These are phyloP conservation scores for Begonia loranthoides DNA, from an alignment of 306 rosid genomes.

Conservation along the genomic window DNA sequence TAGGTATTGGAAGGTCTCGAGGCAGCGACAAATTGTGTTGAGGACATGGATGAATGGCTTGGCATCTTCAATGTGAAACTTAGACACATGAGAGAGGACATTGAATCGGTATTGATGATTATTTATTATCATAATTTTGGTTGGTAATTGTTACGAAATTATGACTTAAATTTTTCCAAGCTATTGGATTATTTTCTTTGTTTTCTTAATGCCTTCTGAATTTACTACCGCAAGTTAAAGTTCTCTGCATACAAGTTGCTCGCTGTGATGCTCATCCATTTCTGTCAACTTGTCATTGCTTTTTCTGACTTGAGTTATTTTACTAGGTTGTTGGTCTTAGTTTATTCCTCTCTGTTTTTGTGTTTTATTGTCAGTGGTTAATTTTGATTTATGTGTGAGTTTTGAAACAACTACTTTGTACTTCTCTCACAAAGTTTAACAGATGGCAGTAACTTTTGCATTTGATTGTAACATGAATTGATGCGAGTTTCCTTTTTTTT, in stretches of 20 bases:
- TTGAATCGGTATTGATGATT: slow-evolving; percentile 59
- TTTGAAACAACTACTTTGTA: no score
- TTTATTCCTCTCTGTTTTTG: no score
- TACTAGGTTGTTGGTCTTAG: no score
- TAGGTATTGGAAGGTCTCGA: slow-evolving; percentile 85
- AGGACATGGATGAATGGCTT: slow-evolving; percentile 94
- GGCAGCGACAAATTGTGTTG: slow-evolving; percentile 67
- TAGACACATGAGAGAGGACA: slow-evolving; percentile 99
- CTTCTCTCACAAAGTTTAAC: no score
- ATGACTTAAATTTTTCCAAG: slow-evolving; percentile 16
- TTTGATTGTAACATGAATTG: no score
- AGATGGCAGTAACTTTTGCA: no score
- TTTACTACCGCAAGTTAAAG: no score
- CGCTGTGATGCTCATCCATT: neutral
- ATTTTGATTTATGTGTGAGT: no score
- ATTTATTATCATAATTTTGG: slow-evolving; percentile 7
- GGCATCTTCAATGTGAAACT: slow-evolving; percentile 90
- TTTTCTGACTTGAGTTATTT: neutral
- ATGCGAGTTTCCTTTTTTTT: no score
- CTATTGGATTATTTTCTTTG: slow-evolving; percentile 12
- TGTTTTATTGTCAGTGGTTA: no score
- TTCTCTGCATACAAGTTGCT: neutral
- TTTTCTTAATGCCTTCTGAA: slow-evolving; percentile 10
- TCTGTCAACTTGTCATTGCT: neutral
- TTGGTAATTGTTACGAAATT: slow-evolving; percentile 1